Conservation (phyloP, 169 alveolate genomes). For the Plasmodium yoelii region DNA sequence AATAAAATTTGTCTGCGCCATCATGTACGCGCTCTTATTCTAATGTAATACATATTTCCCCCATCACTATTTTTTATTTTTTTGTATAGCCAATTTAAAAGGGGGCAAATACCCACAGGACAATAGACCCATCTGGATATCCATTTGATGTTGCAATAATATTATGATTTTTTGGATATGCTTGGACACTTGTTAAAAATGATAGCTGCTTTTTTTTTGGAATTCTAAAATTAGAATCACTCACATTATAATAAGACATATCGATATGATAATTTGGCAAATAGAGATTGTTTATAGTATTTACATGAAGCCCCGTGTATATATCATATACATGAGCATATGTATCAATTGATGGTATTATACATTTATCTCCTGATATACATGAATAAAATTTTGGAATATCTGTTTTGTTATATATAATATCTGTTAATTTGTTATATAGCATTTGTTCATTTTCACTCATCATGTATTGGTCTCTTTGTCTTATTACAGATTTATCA, state of each 20-base stretch:
- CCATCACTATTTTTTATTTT: too few relatives aligned
- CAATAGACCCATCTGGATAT: slow-evolving; percentile 76
- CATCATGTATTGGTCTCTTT: not conserved
- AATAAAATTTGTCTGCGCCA: too few relatives aligned
- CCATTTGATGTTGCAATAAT: slow-evolving; percentile 78
- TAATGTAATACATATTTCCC: too few relatives aligned
- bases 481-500: not conserved
- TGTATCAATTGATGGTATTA: slow-evolving; percentile 72
- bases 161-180: slow-evolving; percentile 75
- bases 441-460: slow-evolving; percentile 4
- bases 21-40: too few relatives aligned
- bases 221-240: not conserved
- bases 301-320: slow-evolving; percentile 74
- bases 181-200: slow-evolving; percentile 73
- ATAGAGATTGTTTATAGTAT: slow-evolving; percentile 65
- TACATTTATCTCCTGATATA: slow-evolving; percentile 75
- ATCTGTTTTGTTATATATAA: slow-evolving; percentile 46
- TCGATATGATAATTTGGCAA: slow-evolving; percentile 65
- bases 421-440: slow-evolving; percentile 39
- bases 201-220: slow-evolving; percentile 22
- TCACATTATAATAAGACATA: slow-evolving; percentile 7
- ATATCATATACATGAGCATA: slow-evolving; percentile 78
- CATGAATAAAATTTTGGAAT: slow-evolving; percentile 76
- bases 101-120: slow-evolving; percentile 65
- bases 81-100: slow-evolving; percentile 6